A percentile compares a stretch with the other conserved stretches of the same genome.
Evolutionary conservation across 2,329 filamentous ascomycete species (phyloP).

Genomic region (Paraphoma chrysanthemicola): DNA sequence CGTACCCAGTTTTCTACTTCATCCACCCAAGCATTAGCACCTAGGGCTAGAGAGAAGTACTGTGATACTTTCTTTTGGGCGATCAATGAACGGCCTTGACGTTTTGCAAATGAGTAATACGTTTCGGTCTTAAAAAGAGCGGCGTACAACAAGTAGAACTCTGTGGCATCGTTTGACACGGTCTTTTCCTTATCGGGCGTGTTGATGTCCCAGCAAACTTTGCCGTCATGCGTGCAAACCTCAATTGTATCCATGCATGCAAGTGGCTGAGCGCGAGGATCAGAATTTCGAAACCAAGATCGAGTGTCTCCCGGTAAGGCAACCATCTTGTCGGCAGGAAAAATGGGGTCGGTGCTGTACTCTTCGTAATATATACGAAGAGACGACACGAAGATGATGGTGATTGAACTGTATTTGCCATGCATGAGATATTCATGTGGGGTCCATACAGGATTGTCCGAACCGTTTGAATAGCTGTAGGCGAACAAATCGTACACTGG

Average conservation of each 20-base stretch:
- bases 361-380: constrained; percentile 2
- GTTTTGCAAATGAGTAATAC: constrained; percentile 2
- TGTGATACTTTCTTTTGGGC: constrained; percentile 2
- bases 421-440: neutral
- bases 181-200: neutral
- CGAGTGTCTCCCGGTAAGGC: neutral
- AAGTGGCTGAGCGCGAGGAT: constrained; percentile 5
- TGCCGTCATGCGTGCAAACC: neutral
- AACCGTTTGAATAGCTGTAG: neutral
- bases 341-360: constrained; percentile 1
- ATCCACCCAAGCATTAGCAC: neutral
- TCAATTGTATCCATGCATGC: constrained; percentile 3
- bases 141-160: neutral
- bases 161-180: neutral
- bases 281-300: constrained; percentile 3
- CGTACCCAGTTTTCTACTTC: constrained; percentile 1
- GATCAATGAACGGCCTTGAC: constrained; percentile 3
- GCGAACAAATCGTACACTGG: constrained; percentile 8
- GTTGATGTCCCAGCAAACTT: neutral
- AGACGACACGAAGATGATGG: constrained; percentile 2
- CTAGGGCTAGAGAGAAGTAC: constrained; percentile 2
- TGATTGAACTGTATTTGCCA: neutral
- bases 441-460: neutral
- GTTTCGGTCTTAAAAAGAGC: constrained; percentile 1
- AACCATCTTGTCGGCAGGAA: neutral